A percentile compares a stretch with the other conserved stretches of the same genome.
Conservation (phyloP, 2,329 filamentous ascomycete species). For the Cadophora gregata region DNA sequence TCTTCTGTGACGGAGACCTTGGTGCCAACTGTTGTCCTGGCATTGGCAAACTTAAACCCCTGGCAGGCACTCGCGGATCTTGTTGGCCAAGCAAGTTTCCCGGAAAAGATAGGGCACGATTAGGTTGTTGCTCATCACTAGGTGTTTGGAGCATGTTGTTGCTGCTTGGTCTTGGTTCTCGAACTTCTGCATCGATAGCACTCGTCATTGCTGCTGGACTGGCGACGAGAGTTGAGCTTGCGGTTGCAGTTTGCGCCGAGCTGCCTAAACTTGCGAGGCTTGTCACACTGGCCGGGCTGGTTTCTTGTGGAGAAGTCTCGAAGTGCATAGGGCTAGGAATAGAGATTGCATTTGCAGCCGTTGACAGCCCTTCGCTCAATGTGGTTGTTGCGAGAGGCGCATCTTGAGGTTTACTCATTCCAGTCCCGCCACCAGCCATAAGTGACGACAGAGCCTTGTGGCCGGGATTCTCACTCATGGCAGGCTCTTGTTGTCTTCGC, state of each 20-base stretch:
- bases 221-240: conserved; percentile 42
- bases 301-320: conserved; percentile 41
- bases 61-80: conserved; percentile 43
- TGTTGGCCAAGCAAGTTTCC: conserved; percentile 40
- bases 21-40: conserved; percentile 56
- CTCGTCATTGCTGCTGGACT: conserved; percentile 41
- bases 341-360: conserved; percentile 41
- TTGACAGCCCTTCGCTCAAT: conserved; percentile 43
- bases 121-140: conserved; percentile 37
- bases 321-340: conserved; percentile 40
- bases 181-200: conserved; percentile 37
- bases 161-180: conserved; percentile 34
- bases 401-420: conserved; percentile 63
- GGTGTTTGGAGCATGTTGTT: conserved; percentile 34
- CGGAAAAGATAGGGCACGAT: conserved; percentile 42
- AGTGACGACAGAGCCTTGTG: conserved; percentile 60
- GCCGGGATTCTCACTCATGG: conserved; percentile 59
- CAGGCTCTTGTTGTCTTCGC: conserved; percentile 44
- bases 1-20: conserved; percentile 79
- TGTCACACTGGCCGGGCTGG: conserved; percentile 43
- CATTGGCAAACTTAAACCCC: conserved; percentile 65
- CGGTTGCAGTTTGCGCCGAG: conserved; percentile 43
- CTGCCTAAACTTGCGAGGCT: conserved; percentile 43
- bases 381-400: conserved; percentile 46
- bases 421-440: conserved; percentile 58